Percentiles rank a stretch among this genome's conserved stretches.
Evolutionary conservation across 2,329 filamentous ascomycete genomes (phyloP).

Genomic region (Purpureocillium takamizusanense): DNA sequence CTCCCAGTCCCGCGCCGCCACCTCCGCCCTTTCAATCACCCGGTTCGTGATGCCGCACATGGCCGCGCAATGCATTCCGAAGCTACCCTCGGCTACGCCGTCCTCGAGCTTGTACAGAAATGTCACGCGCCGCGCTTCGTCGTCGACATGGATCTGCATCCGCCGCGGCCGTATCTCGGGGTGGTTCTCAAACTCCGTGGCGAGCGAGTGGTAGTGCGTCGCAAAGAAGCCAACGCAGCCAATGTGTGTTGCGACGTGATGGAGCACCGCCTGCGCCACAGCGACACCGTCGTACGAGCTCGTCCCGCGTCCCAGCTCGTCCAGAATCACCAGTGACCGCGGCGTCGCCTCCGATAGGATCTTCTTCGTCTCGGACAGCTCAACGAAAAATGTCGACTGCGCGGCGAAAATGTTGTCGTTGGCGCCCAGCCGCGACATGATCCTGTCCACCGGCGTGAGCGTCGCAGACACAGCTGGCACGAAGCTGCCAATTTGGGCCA

Average conservation of each 20-base stretch:
- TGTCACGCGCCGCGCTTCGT: slow-evolving; percentile 74
- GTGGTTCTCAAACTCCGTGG: slow-evolving; percentile 81
- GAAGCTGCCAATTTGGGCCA: slow-evolving; percentile 93
- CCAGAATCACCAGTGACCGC: slow-evolving; percentile 88
- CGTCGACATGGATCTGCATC: slow-evolving; percentile 94
- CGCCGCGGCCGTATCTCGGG: slow-evolving; percentile 79
- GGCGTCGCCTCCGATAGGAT: slow-evolving; percentile 91
- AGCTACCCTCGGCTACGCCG: slow-evolving; percentile 90
- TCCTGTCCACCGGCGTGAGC: slow-evolving; percentile 86
- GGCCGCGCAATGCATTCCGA: slow-evolving; percentile 96
- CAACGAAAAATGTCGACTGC: slow-evolving; percentile 97
- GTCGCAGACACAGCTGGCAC: slow-evolving; percentile 75
- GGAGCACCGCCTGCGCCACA: slow-evolving; percentile 93
- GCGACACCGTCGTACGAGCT: slow-evolving; percentile 94
- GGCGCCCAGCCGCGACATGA: slow-evolving; percentile 95
- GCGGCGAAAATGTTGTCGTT: slow-evolving; percentile 99
- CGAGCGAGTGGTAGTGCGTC: slow-evolving; percentile 92
- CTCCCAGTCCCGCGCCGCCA: slow-evolving; percentile 87
- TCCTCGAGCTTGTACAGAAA: slow-evolving; percentile 93
- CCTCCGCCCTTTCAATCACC: slow-evolving; percentile 79
- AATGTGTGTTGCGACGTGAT: slow-evolving; percentile 87
- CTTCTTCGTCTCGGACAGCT: slow-evolving; percentile 95
- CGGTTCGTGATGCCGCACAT: slow-evolving; percentile 90
- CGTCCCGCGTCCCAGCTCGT: slow-evolving; percentile 91
- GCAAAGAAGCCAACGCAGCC: slow-evolving; percentile 95